Evolutionary conservation across 306 rosid species (phyloP).

Genomic region (Citrullus mucosospermus): DNA sequence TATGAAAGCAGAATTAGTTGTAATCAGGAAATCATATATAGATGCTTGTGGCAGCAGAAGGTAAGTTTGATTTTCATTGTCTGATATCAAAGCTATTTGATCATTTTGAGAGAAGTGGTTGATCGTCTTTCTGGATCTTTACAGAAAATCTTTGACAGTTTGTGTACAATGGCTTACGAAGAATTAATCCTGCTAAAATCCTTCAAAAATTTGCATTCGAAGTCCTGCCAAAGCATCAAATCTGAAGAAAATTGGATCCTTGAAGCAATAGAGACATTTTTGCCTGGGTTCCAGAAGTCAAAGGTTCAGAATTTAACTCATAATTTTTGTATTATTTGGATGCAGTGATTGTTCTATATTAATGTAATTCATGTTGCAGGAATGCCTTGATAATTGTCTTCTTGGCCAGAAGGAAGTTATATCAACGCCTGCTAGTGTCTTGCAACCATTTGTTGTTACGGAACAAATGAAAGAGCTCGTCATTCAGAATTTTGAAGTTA

Average conservation of each 20-base stretch:
- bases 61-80: conserved; percentile 15
- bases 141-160: conserved; percentile 71
- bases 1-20: conserved; percentile 28
- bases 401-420: conserved; percentile 39
- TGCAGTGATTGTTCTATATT: neutral
- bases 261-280: conserved; percentile 37
- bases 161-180: conserved; percentile 35
- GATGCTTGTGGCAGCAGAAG: conserved; percentile 92
- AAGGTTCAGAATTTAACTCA: conserved; percentile 42
- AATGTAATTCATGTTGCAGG: conserved; percentile 27
- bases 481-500: conserved; percentile 35
- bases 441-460: conserved; percentile 30
- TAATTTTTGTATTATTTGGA: conserved; percentile 9
- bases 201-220: conserved; percentile 37
- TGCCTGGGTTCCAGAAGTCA: conserved; percentile 44
- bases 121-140: conserved; percentile 9
- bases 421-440: conserved; percentile 18
- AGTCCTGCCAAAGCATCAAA: conserved; percentile 37
- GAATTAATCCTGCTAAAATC: conserved; percentile 54
- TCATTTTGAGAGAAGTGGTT: conserved; percentile 2
- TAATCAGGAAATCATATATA: conserved; percentile 34
- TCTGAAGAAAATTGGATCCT: conserved; percentile 34
- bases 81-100: neutral
- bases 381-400: conserved; percentile 49
- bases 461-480: conserved; percentile 50